These are phyloP conservation scores for Cucurbitaria berberidis DNA, from an alignment of 2,329 filamentous ascomycete genomes.

Conservation along the genomic window DNA sequence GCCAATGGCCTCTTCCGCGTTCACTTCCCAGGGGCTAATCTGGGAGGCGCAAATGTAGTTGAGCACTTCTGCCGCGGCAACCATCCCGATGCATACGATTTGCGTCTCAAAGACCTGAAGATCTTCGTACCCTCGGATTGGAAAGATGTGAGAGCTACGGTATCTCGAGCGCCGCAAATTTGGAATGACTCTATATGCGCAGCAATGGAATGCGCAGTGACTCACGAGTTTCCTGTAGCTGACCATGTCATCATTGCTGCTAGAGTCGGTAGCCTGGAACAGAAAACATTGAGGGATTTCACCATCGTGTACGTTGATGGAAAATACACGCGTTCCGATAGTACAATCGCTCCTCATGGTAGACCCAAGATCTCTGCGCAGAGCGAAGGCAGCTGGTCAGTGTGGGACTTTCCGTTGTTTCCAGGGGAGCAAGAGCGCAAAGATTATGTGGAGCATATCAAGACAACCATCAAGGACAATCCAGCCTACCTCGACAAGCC, in stretches of 20 bases:
- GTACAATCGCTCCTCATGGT: conserved; percentile 3
- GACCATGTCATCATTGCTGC: conserved; percentile 58
- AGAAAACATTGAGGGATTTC: neutral
- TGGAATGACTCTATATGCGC: conserved; percentile 26
- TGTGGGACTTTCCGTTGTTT: conserved; percentile 27
- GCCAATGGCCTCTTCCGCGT: conserved; percentile 54
- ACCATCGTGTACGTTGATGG: conserved; percentile 40
- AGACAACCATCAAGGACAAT: conserved; percentile 17
- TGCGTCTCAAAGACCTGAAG: conserved; percentile 15
- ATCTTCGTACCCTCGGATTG: conserved; percentile 13
- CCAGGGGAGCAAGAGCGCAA: conserved; percentile 26
- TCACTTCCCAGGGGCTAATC: conserved; percentile 54
- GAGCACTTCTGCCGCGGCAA: conserved; percentile 42
- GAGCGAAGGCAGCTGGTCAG: conserved; percentile 1
- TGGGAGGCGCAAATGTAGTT: conserved; percentile 36
- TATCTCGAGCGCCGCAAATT: conserved; percentile 25
- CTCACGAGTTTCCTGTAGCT: conserved; percentile 48
- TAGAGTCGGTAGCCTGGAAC: conserved; percentile 38
- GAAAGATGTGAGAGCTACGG: neutral
- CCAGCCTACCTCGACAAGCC: conserved; percentile 7
- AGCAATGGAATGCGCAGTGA: conserved; percentile 44
- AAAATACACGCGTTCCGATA: conserved; percentile 21
- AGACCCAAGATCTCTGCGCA: neutral
- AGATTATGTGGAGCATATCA: conserved; percentile 22
- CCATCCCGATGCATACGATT: conserved; percentile 25